These are phyloP conservation scores for Pontederia paniculata DNA, from an alignment of 176 grass and related monocot species.

Conservation along the genomic window DNA sequence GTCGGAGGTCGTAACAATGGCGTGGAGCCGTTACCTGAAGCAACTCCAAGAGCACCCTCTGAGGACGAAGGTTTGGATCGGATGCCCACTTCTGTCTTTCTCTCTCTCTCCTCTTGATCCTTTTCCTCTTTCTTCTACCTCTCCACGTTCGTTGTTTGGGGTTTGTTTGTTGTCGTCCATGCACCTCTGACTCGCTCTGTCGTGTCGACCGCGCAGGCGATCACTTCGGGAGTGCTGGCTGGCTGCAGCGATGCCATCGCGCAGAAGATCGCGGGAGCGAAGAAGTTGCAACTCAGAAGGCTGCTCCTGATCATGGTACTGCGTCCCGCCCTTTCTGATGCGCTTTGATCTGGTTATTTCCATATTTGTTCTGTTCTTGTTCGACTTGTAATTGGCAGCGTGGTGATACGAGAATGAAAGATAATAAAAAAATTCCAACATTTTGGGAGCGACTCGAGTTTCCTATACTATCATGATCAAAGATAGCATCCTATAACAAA, in stretches of 20 bases:
- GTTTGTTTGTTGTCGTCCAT: background rate
- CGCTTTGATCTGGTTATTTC: background rate
- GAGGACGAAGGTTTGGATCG: constrained; percentile 24
- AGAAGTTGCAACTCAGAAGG: constrained; percentile 38
- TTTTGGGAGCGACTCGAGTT: no score
- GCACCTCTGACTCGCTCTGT: background rate
- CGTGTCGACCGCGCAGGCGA: constrained; percentile 19
- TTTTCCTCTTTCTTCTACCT: background rate
- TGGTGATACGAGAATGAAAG: no score
- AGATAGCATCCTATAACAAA: no score
- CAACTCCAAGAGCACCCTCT: constrained; percentile 26
- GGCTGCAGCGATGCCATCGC: constrained; percentile 33
- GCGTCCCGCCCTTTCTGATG: background rate
- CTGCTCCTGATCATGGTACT: constrained; percentile 33
- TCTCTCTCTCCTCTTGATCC: background rate
- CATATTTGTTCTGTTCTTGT: background rate
- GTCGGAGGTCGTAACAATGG: constrained; percentile 23
- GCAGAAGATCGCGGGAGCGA: constrained; percentile 30
- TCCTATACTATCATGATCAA: no score
- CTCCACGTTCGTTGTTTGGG: background rate
- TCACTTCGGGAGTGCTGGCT: constrained; percentile 28
- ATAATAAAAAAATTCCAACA: no score
- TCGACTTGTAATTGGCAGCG: background rate
- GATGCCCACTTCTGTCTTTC: constrained; percentile 7
- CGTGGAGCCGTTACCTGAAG: constrained; percentile 21